phyloP scores from a whole-genome alignment of 768 basidiomycete species.

The Tricholoma matsutake region DNA sequence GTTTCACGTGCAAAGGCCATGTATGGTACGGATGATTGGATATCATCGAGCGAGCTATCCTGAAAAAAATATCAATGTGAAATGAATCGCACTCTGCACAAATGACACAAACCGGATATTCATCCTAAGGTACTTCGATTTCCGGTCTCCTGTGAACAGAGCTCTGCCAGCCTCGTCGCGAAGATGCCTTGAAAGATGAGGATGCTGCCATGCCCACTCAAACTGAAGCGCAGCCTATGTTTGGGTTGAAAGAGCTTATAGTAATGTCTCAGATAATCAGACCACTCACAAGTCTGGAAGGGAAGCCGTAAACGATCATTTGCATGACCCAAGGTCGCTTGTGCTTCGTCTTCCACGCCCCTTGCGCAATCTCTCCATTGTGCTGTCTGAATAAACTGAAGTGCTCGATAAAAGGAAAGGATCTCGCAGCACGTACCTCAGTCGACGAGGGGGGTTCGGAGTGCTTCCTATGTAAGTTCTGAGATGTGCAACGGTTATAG shows the following conservation, averaged over 20 bases:
- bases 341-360: conserved; percentile 62
- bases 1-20: conserved; percentile 72
- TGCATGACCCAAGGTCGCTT: conserved; percentile 80
- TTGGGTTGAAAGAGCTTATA: neutral
- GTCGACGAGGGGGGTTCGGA: conserved; percentile 60
- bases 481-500: neutral
- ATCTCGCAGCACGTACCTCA: conserved; percentile 40
- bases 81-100: neutral
- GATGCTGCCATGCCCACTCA: conserved; percentile 88
- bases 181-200: conserved; percentile 64
- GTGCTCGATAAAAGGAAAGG: neutral
- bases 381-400: conserved; percentile 52
- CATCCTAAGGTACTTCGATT: conserved; percentile 34
- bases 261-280: neutral
- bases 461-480: conserved; percentile 81
- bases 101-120: conserved; percentile 45
- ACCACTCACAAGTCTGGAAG: conserved; percentile 51
- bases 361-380: conserved; percentile 72
- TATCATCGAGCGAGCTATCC: conserved; percentile 63
- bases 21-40: conserved; percentile 62
- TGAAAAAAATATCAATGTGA: too few relatives aligned
- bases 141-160: conserved; percentile 32
- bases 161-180: conserved; percentile 40
- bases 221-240: conserved; percentile 68
- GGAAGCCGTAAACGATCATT: conserved; percentile 83